Evolutionary conservation across 2,329 filamentous ascomycete species (phyloP).

Genomic region (Neofusicoccum kwambonambiense): DNA sequence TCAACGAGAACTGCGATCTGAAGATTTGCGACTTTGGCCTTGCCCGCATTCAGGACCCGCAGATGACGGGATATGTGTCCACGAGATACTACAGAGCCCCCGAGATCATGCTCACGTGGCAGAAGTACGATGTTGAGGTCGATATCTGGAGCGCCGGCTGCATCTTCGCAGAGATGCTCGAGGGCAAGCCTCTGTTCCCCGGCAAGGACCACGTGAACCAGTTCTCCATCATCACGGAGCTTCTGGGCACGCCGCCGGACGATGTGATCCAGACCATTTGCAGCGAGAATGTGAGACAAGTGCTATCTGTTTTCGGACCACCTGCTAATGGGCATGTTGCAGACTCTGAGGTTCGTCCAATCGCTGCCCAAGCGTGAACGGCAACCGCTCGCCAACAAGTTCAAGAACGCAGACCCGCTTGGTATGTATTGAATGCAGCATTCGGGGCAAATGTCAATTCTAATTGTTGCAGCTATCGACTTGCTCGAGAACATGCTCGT

Average conservation of each 20-base stretch:
- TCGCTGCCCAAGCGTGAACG: conserved; percentile 92
- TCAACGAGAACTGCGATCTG: conserved; percentile 99
- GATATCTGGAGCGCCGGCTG: conserved; percentile 99
- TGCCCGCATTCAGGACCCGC: conserved; percentile 95
- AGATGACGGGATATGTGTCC: conserved; percentile 99
- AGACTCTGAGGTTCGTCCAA: conserved; percentile 96
- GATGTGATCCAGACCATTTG: conserved; percentile 99
- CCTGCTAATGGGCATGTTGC: conserved; percentile 24
- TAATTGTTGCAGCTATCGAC: conserved; percentile 67
- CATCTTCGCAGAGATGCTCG: conserved; percentile 99
- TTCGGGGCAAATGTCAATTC: background rate
- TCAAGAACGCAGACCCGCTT: conserved; percentile 87
- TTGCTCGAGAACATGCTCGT: conserved; percentile 96
- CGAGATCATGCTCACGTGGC: conserved; percentile 99
- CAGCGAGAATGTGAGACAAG: conserved; percentile 79
- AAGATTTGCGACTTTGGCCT: conserved; percentile 99
- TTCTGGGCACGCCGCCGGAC: conserved; percentile 92
- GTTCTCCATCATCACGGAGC: conserved; percentile 98
- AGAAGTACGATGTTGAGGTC: conserved; percentile 99
- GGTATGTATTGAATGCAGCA: conserved; percentile 54
- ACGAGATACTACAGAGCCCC: conserved; percentile 98
- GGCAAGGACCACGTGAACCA: conserved; percentile 99
- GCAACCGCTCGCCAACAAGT: conserved; percentile 82
- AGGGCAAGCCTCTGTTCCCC: conserved; percentile 96
- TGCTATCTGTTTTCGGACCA: conserved; percentile 2